Evolutionary conservation across 2,329 filamentous ascomycete species (phyloP).

Genomic region (Fusarium pseudonygamai): DNA sequence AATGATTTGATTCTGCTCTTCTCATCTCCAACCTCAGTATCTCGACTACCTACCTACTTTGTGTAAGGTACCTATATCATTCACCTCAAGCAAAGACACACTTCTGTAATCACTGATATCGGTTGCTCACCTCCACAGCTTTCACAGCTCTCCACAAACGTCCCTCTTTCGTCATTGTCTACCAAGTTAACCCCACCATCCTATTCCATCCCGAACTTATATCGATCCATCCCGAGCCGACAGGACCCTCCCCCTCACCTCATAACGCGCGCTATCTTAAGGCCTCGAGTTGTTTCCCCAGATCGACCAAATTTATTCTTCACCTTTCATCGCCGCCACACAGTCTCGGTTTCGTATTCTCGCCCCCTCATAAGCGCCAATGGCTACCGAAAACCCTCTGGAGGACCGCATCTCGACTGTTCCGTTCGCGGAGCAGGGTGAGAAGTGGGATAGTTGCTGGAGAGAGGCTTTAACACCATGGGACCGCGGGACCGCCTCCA

Average conservation of each 20-base stretch:
- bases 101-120: neutral
- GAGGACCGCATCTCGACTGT: conserved; percentile 48
- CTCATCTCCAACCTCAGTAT: neutral
- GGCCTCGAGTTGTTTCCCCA: neutral
- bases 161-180: conserved; percentile 35
- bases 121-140: neutral
- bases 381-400: conserved; percentile 40
- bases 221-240: conserved; percentile 34
- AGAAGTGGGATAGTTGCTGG: conserved; percentile 61
- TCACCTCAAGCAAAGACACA: neutral
- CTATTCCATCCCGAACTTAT: conserved; percentile 25
- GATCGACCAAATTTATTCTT: neutral
- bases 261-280: conserved; percentile 18
- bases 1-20: neutral
- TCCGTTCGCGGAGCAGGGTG: conserved; percentile 48
- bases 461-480: conserved; percentile 59
- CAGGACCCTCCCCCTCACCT: conserved; percentile 29
- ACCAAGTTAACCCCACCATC: conserved; percentile 23
- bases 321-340: neutral
- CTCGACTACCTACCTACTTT: neutral
- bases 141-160: conserved; percentile 7
- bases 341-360: neutral
- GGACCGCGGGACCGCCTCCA: conserved; percentile 64
- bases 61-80: neutral
- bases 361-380: conserved; percentile 15